Evolutionary conservation across 2,329 filamentous ascomycete species (phyloP).

Genomic region (Hypoxylon sp.): DNA sequence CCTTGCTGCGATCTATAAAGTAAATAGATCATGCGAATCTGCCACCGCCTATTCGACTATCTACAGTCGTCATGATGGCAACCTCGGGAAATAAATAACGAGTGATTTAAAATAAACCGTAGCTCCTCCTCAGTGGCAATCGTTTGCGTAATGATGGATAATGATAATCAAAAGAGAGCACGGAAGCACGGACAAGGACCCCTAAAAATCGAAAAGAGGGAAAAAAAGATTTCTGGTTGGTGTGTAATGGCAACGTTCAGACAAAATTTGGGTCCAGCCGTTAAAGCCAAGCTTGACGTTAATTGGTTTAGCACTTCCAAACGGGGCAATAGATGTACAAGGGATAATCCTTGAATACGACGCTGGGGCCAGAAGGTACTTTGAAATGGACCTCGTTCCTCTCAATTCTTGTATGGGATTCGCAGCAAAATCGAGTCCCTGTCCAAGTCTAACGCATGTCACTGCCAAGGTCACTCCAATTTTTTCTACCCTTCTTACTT

Average conservation of each 20-base stretch:
- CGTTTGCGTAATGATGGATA: constrained; percentile 45
- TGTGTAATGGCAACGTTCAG: constrained; percentile 33
- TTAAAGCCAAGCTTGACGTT: constrained; percentile 18
- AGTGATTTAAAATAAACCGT: constrained; percentile 15
- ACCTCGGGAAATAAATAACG: constrained; percentile 31
- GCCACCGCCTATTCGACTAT: constrained; percentile 29
- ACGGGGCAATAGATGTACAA: constrained; percentile 45
- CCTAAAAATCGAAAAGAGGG: constrained; percentile 37
- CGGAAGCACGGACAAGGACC: constrained; percentile 40
- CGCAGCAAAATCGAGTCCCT: constrained; percentile 35
- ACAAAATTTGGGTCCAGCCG: constrained; percentile 36
- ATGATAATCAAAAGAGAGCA: constrained; percentile 22
- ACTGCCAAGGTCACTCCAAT: constrained; percentile 40
- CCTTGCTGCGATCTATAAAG: constrained; percentile 34
- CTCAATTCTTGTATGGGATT: constrained; percentile 43
- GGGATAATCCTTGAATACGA: constrained; percentile 37
- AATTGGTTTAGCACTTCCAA: constrained; percentile 39
- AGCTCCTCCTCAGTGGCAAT: constrained; percentile 36
- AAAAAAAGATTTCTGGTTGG: constrained; percentile 33
- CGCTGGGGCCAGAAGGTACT: constrained; percentile 34
- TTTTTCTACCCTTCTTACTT: constrained; percentile 26
- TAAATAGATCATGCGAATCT: constrained; percentile 46
- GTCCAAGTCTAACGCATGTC: constrained; percentile 40
- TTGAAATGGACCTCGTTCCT: constrained; percentile 27
- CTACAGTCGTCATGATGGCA: constrained; percentile 9